Evolutionary conservation across 805 yeast species (phyloP), one percentile per base, ranked within the genome.

Genomic region (Schwanniomyces sp.): DNA sequence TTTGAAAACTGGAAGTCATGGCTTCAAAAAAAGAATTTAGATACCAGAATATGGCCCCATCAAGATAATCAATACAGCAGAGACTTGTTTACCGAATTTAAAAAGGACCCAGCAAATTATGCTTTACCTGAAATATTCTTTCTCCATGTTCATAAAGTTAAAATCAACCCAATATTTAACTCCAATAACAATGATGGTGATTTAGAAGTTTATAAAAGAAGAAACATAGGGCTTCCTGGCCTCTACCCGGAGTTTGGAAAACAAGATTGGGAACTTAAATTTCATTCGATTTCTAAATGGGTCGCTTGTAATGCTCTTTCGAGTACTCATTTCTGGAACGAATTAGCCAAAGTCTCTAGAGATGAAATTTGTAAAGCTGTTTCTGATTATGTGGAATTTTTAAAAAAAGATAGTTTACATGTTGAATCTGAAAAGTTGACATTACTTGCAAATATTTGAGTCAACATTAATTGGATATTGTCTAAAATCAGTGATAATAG

Each of bases 191-290:
- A 37, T 12, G 47, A 34, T 57, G 57, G 51, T 46, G 47, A 38
- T 32, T 49, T 46, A 26, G 59, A 56, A 50, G 49, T 54, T 43
- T 63, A 55, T 48, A 46, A 53, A 7, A 46, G 54, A 26, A 48
- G 74, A 46, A 61, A 55, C 44, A 44, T 68, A 17, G 66, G 67
- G 5, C 24, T 41, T 2, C 56, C 59, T 8, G 63, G 62, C 5
- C 49, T 38, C 18, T 47, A 50, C 38, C 52, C 52, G 3, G 29
- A 48, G 2, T 47, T 57, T 10, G 52, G 57, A 17, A 18, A 42
- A 1, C 41, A 46, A 7, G 74, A 69, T 48, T 69, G 74, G 74
- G 73, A 69, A 46, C 52, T 69, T 39, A 53, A 57, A 42, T 63
- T 67, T 49, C 70, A 65, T 46, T 50, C 71, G 4, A 57, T 67